These are phyloP conservation scores for Daldinia concentrica DNA, from an alignment of 495 filamentous ascomycete species.

Conservation along the genomic window DNA sequence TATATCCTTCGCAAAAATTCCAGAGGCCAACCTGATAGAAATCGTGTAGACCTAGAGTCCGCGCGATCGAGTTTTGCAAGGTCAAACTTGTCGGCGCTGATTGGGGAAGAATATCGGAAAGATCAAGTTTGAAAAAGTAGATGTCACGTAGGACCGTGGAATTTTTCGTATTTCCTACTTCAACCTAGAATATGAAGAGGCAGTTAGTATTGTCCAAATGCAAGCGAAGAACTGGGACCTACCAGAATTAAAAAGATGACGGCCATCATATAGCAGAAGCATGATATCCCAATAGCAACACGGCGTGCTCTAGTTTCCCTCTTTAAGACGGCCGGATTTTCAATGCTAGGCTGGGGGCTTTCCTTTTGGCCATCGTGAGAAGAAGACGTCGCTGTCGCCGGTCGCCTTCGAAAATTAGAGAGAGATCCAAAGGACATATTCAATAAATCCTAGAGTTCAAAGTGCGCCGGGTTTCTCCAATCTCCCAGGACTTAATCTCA, in stretches of 20 bases:
- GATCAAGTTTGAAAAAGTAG: slow-evolving; percentile 84
- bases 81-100: slow-evolving; percentile 73
- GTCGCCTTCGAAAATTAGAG: slow-evolving; percentile 33
- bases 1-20: slow-evolving; percentile 89
- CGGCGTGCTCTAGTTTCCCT: slow-evolving; percentile 65
- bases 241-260: slow-evolving; percentile 80
- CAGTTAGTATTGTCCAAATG: slow-evolving; percentile 16
- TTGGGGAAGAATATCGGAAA: slow-evolving; percentile 82
- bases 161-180: slow-evolving; percentile 74
- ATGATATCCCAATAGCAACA: slow-evolving; percentile 65
- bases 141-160: slow-evolving; percentile 68
- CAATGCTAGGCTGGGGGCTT: slow-evolving; percentile 18
- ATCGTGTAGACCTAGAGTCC: slow-evolving; percentile 86
- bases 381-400: slow-evolving; percentile 17
- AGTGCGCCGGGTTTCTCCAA: slow-evolving; percentile 6
- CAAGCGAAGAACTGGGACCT: slow-evolving; percentile 22
- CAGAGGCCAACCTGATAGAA: slow-evolving; percentile 94
- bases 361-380: slow-evolving; percentile 34
- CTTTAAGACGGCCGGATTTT: slow-evolving; percentile 49
- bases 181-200: slow-evolving; percentile 52
- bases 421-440: slow-evolving; percentile 36
- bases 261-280: slow-evolving; percentile 74
- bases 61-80: slow-evolving; percentile 89
- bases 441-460: slow-evolving; percentile 5
- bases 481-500: background rate